Evolutionary conservation across 768 basidiomycete species (phyloP).

Genomic region (Lentinula sp.): DNA sequence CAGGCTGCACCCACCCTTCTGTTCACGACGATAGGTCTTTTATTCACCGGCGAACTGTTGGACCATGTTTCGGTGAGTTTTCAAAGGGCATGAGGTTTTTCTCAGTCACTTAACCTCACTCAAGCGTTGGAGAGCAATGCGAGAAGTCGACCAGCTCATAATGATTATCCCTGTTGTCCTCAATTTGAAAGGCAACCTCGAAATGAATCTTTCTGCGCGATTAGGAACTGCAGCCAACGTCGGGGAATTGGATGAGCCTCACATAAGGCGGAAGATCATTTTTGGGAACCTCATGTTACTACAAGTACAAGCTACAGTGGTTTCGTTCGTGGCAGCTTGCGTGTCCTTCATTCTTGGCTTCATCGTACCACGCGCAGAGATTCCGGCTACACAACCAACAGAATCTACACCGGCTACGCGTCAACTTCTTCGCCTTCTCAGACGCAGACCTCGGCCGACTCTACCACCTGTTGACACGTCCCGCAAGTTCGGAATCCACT

Average conservation of each 20-base stretch:
- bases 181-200: conserved; percentile 96
- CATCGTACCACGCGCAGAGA: conserved; percentile 37
- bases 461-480: conserved; percentile 19
- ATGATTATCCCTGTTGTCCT: conserved; percentile 93
- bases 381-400: conserved; percentile 1
- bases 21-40: conserved; percentile 73
- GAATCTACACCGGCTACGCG: conserved; percentile 4
- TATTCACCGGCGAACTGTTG: conserved; percentile 89
- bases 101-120: not conserved
- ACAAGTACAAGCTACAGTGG: conserved; percentile 89
- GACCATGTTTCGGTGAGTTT: conserved; percentile 76
- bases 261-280: conserved; percentile 57
- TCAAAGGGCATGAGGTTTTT: not conserved
- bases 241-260: conserved; percentile 78
- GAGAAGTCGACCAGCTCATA: conserved; percentile 87
- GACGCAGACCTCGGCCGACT: conserved; percentile 17
- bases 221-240: conserved; percentile 94
- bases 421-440: not conserved
- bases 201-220: conserved; percentile 97
- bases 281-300: conserved; percentile 80
- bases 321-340: conserved; percentile 81
- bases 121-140: conserved; percentile 87
- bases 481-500: conserved; percentile 29
- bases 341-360: conserved; percentile 70
- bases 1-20: conserved; percentile 87